Evolutionary conservation across 306 rosid genomes (phyloP).

Genomic region (Arachis stenosperma): DNA sequence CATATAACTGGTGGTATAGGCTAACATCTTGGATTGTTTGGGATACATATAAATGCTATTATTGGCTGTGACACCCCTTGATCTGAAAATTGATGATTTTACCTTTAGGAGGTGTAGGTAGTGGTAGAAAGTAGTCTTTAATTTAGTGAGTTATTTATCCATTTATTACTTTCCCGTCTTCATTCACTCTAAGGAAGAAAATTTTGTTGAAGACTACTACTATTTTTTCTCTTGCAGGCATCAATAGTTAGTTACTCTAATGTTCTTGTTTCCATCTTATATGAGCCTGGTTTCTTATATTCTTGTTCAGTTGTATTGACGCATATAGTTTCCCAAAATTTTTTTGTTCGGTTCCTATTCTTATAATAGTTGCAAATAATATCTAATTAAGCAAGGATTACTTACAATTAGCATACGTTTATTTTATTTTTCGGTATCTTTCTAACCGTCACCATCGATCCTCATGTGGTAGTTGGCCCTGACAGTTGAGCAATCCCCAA

Average conservation of each 20-base stretch:
- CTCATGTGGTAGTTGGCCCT: neutral
- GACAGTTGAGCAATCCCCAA: constrained; percentile 25
- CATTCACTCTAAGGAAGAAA: constrained; percentile 39
- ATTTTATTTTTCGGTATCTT: neutral
- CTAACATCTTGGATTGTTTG: constrained; percentile 52
- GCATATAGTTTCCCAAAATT: neutral
- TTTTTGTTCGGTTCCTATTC: no score
- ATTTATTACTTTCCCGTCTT: constrained; percentile 34
- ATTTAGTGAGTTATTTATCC: constrained; percentile 22
- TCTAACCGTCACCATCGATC: neutral
- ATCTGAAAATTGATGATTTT: constrained; percentile 30
- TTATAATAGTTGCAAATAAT: neutral
- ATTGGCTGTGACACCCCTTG: constrained; percentile 28
- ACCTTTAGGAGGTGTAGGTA: constrained; percentile 57
- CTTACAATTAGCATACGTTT: no score
- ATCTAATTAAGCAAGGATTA: neutral
- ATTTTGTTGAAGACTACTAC: constrained; percentile 33
- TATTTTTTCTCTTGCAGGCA: neutral
- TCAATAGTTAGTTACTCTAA: constrained; percentile 18
- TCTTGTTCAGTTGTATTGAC: neutral
- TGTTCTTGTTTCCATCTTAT: constrained; percentile 5
- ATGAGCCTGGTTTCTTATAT: neutral
- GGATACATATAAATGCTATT: constrained; percentile 44
- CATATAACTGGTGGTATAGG: constrained; percentile 57
- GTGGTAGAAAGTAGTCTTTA: constrained; percentile 44